phyloP scores from a whole-genome alignment of 2,329 filamentous ascomycete genomes.

The Didymella segeticola region DNA sequence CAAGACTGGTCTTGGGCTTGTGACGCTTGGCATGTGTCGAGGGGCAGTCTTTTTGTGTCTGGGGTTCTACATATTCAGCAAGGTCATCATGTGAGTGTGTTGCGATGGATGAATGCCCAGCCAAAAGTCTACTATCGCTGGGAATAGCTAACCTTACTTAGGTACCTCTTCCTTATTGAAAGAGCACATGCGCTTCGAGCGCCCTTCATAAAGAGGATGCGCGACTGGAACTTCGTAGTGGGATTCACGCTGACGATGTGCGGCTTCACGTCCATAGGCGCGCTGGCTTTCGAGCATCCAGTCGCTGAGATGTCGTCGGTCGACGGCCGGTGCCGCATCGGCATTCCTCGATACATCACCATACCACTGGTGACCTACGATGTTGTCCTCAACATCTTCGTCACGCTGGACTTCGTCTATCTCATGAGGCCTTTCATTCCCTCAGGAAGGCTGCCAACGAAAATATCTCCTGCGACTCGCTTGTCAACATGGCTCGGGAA shows the following conservation, averaged over 20 bases:
- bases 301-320: slow-evolving; percentile 36
- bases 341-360: slow-evolving; percentile 46
- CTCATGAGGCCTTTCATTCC: slow-evolving; percentile 44
- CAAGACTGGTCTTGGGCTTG: slow-evolving; percentile 41
- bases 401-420: slow-evolving; percentile 50
- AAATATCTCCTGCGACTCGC: slow-evolving; percentile 17
- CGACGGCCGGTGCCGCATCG: slow-evolving; percentile 50
- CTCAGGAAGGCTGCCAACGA: slow-evolving; percentile 13
- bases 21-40: slow-evolving; percentile 35
- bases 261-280: slow-evolving; percentile 41
- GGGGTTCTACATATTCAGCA: slow-evolving; percentile 34
- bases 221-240: slow-evolving; percentile 47
- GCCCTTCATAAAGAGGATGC: slow-evolving; percentile 37
- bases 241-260: slow-evolving; percentile 14
- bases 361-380: slow-evolving; percentile 50
- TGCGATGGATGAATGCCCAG: not conserved
- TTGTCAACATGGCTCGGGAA: slow-evolving; percentile 24
- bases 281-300: slow-evolving; percentile 40
- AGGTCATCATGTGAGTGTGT: slow-evolving; percentile 21
- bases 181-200: slow-evolving; percentile 49
- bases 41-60: slow-evolving; percentile 48
- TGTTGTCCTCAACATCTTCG: slow-evolving; percentile 46
- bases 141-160: slow-evolving; percentile 1
- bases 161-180: slow-evolving; percentile 53
- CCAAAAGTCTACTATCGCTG: not conserved